These are phyloP conservation scores for Stephanodiscus minutulus DNA, from an alignment of 108 stramenopile genomes.

Conservation along the genomic window DNA sequence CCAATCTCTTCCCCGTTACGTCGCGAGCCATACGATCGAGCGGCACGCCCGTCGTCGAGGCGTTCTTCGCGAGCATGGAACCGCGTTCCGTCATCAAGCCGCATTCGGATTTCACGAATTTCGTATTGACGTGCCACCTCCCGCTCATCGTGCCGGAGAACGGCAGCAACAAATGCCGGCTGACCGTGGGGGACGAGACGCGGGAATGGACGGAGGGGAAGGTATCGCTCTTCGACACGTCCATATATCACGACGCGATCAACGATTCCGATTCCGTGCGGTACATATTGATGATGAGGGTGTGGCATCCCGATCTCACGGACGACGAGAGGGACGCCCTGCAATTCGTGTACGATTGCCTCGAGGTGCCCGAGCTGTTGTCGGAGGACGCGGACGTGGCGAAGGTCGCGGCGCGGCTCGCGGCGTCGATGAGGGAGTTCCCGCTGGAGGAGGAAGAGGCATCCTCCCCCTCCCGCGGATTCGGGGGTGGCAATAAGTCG, in stretches of 20 bases:
- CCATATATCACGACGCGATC: slow-evolving; percentile 86
- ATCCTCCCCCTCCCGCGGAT: neutral
- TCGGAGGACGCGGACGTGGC: slow-evolving; percentile 54
- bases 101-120: slow-evolving; percentile 86
- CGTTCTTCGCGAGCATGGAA: slow-evolving; percentile 90
- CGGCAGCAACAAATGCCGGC: slow-evolving; percentile 76
- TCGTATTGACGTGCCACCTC: slow-evolving; percentile 90
- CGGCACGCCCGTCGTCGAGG: slow-evolving; percentile 83
- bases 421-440: slow-evolving; percentile 58
- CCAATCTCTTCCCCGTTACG: slow-evolving; percentile 81
- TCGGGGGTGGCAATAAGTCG: neutral
- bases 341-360: slow-evolving; percentile 87
- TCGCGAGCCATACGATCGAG: slow-evolving; percentile 63
- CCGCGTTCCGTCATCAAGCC: slow-evolving; percentile 63
- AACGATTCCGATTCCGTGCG: slow-evolving; percentile 84
- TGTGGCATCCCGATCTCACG: slow-evolving; percentile 95
- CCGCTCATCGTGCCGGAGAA: slow-evolving; percentile 82
- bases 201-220: slow-evolving; percentile 86
- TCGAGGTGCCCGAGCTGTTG: slow-evolving; percentile 71
- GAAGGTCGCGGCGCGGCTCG: slow-evolving; percentile 53
- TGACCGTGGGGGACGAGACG: slow-evolving; percentile 80
- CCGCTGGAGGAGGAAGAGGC: slow-evolving; percentile 24
- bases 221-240: slow-evolving; percentile 84
- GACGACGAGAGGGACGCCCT: slow-evolving; percentile 79
- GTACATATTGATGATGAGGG: slow-evolving; percentile 88